Conservation (phyloP, 2,329 filamentous ascomycete species). For the Fusarium anthophilum region DNA sequence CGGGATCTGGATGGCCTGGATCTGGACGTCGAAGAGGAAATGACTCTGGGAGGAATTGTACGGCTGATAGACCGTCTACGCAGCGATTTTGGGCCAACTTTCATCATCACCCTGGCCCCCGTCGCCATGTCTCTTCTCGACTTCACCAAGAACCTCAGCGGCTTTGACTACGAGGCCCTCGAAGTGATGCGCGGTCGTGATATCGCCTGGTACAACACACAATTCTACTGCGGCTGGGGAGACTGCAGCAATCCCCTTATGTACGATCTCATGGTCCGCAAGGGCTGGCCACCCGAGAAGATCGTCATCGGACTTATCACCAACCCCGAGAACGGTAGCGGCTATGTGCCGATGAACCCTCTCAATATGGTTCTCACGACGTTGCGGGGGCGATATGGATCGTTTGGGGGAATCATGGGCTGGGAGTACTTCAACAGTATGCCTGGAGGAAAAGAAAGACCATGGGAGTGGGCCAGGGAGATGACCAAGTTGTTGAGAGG, state of each 20-base stretch:
- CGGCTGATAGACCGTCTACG: conserved; percentile 74
- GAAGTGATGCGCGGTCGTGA: conserved; percentile 72
- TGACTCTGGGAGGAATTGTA: conserved; percentile 72
- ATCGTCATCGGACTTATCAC: conserved; percentile 86
- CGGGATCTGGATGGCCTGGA: conserved; percentile 75
- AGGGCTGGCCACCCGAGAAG: conserved; percentile 77
- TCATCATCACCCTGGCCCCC: conserved; percentile 83
- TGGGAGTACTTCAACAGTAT: conserved; percentile 94
- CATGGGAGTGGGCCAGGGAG: conserved; percentile 81
- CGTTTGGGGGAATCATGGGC: conserved; percentile 89
- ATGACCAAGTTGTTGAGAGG: conserved; percentile 63
- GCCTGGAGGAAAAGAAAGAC: conserved; percentile 68
- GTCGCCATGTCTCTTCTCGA: conserved; percentile 77
- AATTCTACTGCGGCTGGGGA: conserved; percentile 95
- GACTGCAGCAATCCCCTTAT: conserved; percentile 56
- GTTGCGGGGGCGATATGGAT: conserved; percentile 62
- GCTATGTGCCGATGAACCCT: conserved; percentile 60
- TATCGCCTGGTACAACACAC: conserved; percentile 88
- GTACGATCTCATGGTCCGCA: conserved; percentile 62
- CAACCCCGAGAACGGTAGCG: conserved; percentile 75
- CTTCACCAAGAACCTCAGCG: conserved; percentile 71
- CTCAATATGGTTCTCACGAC: conserved; percentile 54
- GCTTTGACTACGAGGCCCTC: conserved; percentile 81
- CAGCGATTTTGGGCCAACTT: conserved; percentile 72
- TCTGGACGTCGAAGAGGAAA: conserved; percentile 82